Evolutionary conservation across 2,329 filamentous ascomycete genomes (phyloP).

Genomic region (Biscogniauxia sp.): DNA sequence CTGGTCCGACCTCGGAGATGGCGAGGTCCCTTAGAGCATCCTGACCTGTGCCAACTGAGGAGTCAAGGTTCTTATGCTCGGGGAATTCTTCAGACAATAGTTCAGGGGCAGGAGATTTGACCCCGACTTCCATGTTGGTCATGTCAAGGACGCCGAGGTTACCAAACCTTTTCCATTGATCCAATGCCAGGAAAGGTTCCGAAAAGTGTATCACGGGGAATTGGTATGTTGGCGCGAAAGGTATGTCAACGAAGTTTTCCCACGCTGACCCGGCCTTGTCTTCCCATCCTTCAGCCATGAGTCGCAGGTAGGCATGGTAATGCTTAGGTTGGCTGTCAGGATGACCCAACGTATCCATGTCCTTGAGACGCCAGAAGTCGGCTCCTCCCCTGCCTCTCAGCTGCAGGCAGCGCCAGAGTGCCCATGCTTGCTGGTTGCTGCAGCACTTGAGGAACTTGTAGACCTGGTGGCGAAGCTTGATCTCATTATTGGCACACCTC

Average conservation of each 20-base stretch:
- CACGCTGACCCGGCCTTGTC: constrained; percentile 15
- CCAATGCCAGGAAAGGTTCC: constrained; percentile 5
- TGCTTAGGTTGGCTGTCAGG: constrained; percentile 6
- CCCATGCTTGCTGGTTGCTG: constrained; percentile 12
- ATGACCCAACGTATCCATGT: constrained; percentile 6
- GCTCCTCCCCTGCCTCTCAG: constrained; percentile 9
- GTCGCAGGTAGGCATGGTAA: neutral
- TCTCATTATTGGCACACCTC: constrained; percentile 18
- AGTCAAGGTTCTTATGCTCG: neutral
- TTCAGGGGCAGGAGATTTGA: neutral
- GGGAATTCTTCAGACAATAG: neutral
- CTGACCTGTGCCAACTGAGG: neutral
- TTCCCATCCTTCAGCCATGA: constrained; percentile 22
- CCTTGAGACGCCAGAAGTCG: constrained; percentile 18
- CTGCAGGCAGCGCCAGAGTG: constrained; percentile 20
- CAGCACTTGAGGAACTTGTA: constrained; percentile 4
- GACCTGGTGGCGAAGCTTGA: constrained; percentile 13
- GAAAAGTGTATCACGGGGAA: constrained; percentile 8
- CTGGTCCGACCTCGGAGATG: neutral
- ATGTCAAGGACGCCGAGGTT: neutral
- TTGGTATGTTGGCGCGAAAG: neutral
- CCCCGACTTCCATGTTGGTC: neutral
- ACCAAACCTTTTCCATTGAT: constrained; percentile 14
- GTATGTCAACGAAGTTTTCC: constrained; percentile 9
- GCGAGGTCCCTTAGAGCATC: neutral